These are phyloP conservation scores for Plasmodium gaboni DNA, from an alignment of 169 alveolate species.

Conservation along the genomic window DNA sequence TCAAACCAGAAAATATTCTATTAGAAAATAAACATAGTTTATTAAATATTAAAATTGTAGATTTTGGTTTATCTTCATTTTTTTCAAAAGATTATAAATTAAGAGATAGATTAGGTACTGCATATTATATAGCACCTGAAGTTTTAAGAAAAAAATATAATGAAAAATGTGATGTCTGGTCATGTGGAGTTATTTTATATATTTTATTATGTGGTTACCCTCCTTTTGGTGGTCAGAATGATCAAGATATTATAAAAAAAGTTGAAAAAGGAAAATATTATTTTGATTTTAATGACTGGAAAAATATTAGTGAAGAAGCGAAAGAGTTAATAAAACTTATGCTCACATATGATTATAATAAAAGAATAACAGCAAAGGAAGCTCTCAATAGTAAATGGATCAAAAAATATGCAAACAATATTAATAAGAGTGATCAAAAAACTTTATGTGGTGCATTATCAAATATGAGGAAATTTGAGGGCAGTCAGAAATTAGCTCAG, in stretches of 20 bases:
- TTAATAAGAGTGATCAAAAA: slow-evolving; percentile 81
- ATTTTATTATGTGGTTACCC: slow-evolving; percentile 91
- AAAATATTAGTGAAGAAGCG: slow-evolving; percentile 92
- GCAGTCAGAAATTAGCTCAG: slow-evolving; percentile 89
- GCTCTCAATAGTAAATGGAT: slow-evolving; percentile 95
- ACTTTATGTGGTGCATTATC: slow-evolving; percentile 86
- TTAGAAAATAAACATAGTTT: slow-evolving; percentile 56
- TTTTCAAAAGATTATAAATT: slow-evolving; percentile 81
- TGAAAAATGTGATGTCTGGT: slow-evolving; percentile 94
- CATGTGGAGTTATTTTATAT: slow-evolving; percentile 92
- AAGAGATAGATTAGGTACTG: slow-evolving; percentile 92
- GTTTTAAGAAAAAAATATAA: slow-evolving; percentile 89
- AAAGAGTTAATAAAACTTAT: slow-evolving; percentile 92
- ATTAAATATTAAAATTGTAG: slow-evolving; percentile 86
- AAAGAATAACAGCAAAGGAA: slow-evolving; percentile 92
- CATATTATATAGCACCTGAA: slow-evolving; percentile 92
- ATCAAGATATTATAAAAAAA: slow-evolving; percentile 90
- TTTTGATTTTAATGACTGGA: slow-evolving; percentile 86
- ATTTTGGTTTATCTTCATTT: slow-evolving; percentile 92
- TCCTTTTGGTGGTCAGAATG: slow-evolving; percentile 94
- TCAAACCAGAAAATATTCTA: slow-evolving; percentile 90
- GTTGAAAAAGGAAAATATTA: slow-evolving; percentile 91
- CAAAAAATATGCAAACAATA: slow-evolving; percentile 81
- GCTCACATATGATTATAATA: slow-evolving; percentile 90
- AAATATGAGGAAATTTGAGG: slow-evolving; percentile 90